Conservation (phyloP, 2,329 filamentous ascomycete genomes). For the Fusarium sulawesiense region DNA sequence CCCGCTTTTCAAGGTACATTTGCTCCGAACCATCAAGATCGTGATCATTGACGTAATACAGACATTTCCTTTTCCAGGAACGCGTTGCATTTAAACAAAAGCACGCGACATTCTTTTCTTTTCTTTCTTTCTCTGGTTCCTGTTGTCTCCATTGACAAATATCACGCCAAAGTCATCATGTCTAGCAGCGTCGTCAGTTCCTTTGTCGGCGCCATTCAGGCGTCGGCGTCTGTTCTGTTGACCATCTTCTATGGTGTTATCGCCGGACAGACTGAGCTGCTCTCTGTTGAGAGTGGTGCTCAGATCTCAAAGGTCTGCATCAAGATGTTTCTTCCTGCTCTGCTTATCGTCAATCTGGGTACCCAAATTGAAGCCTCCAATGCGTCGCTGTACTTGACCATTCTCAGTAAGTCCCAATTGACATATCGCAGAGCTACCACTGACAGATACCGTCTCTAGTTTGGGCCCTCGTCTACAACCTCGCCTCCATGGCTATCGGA, state of each 20-base stretch:
- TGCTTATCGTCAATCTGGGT: constrained; percentile 31
- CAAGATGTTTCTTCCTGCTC: constrained; percentile 35
- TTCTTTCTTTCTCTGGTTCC: no score
- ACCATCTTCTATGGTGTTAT: constrained; percentile 34
- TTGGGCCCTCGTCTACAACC: constrained; percentile 31
- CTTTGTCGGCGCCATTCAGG: constrained; percentile 34
- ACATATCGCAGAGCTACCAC: rapidly evolving
- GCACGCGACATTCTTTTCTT: neutral
- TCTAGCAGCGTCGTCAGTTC: constrained; percentile 23
- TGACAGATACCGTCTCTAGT: neutral
- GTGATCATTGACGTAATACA: constrained; percentile 22
- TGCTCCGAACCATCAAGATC: constrained; percentile 19
- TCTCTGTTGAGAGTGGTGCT: constrained; percentile 30
- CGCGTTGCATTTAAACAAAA: neutral
- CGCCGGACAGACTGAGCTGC: constrained; percentile 26
- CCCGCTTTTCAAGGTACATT: constrained; percentile 23
- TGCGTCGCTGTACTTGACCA: constrained; percentile 16
- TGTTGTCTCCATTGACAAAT: no score
- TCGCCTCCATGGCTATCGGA: constrained; percentile 18
- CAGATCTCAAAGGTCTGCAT: constrained; percentile 34
- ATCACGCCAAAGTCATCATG: neutral
- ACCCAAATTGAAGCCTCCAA: constrained; percentile 26
- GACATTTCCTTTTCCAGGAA: neutral
- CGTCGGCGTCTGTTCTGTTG: constrained; percentile 33
- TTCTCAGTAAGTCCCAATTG: constrained; percentile 4